A percentile compares a stretch with the other conserved stretches of the same genome.
These are phyloP conservation scores for Thelonectria olida DNA, from an alignment of 2,329 filamentous ascomycete genomes.

Conservation along the genomic window DNA sequence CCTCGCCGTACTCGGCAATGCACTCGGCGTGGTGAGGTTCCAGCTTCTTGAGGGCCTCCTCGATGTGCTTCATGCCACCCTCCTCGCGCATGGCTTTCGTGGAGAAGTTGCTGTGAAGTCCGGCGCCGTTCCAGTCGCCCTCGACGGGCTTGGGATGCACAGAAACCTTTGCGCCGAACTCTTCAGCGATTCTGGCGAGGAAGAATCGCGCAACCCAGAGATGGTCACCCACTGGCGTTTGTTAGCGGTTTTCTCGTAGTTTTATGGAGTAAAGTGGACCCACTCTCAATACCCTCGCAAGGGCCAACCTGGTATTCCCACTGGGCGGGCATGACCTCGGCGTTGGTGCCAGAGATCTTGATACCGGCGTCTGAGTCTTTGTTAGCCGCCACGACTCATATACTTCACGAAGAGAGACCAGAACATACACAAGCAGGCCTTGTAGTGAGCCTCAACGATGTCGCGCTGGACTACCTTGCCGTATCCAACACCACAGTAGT, in stretches of 20 bases:
- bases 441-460: slow-evolving; percentile 79
- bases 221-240: slow-evolving; percentile 81
- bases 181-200: slow-evolving; percentile 89
- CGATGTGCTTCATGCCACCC: slow-evolving; percentile 95
- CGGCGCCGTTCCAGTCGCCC: slow-evolving; percentile 93
- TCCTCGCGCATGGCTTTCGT: slow-evolving; percentile 88
- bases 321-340: slow-evolving; percentile 97
- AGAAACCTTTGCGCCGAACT: slow-evolving; percentile 95
- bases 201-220: slow-evolving; percentile 90
- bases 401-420: not conserved
- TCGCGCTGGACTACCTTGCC: slow-evolving; percentile 98
- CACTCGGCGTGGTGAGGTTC: slow-evolving; percentile 81
- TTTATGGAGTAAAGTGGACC: slow-evolving; percentile 45
- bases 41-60: slow-evolving; percentile 85
- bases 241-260: slow-evolving; percentile 33
- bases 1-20: slow-evolving; percentile 94
- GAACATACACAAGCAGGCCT: slow-evolving; percentile 70
- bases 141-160: slow-evolving; percentile 95
- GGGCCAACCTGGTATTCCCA: slow-evolving; percentile 99
- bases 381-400: too few relatives aligned
- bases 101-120: slow-evolving; percentile 94
- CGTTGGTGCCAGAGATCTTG: slow-evolving; percentile 97
- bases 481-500: slow-evolving; percentile 89
- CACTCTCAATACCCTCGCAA: slow-evolving; percentile 84
- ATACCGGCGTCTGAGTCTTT: slow-evolving; percentile 70